These are phyloP conservation scores for Cryphonectria parasitica DNA, from an alignment of 2,329 filamentous ascomycete species.

Conservation along the genomic window DNA sequence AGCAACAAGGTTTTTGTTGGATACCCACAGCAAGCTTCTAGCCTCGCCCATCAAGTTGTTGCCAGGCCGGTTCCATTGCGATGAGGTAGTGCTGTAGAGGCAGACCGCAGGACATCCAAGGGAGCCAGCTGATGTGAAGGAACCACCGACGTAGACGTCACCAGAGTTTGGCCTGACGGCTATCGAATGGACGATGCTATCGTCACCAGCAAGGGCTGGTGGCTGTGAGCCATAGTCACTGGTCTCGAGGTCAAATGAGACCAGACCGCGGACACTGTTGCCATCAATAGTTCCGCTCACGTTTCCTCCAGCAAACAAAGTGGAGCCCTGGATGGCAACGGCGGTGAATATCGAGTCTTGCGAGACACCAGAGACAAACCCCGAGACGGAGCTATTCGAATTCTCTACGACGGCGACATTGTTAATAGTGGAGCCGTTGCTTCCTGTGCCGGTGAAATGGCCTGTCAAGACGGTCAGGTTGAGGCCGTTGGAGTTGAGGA, in stretches of 20 bases:
- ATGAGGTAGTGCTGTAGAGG: conserved; percentile 69
- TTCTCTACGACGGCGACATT: conserved; percentile 86
- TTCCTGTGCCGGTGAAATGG: conserved; percentile 74
- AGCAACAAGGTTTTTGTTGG: conserved; percentile 71
- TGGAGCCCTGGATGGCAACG: conserved; percentile 67
- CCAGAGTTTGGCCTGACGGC: conserved; percentile 69
- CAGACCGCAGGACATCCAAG: conserved; percentile 84
- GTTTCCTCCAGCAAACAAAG: conserved; percentile 81
- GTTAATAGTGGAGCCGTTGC: conserved; percentile 71
- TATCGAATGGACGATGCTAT: conserved; percentile 77
- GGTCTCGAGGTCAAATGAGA: conserved; percentile 76
- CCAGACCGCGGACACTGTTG: conserved; percentile 69
- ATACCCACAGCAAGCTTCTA: conserved; percentile 75
- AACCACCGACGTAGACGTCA: conserved; percentile 84
- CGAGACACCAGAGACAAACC: conserved; percentile 69
- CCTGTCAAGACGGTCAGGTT: conserved; percentile 90
- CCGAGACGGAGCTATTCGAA: conserved; percentile 65
- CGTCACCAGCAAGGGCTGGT: conserved; percentile 70
- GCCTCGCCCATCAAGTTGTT: conserved; percentile 72
- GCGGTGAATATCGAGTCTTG: conserved; percentile 75
- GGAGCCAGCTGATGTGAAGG: conserved; percentile 80
- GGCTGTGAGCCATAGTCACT: conserved; percentile 73
- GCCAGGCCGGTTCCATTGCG: conserved; percentile 82
- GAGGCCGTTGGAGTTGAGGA: conserved; percentile 69
- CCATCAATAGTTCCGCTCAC: conserved; percentile 72